phyloP scores from a whole-genome alignment of 306 rosid genomes.

The Trifolium pratense region DNA sequence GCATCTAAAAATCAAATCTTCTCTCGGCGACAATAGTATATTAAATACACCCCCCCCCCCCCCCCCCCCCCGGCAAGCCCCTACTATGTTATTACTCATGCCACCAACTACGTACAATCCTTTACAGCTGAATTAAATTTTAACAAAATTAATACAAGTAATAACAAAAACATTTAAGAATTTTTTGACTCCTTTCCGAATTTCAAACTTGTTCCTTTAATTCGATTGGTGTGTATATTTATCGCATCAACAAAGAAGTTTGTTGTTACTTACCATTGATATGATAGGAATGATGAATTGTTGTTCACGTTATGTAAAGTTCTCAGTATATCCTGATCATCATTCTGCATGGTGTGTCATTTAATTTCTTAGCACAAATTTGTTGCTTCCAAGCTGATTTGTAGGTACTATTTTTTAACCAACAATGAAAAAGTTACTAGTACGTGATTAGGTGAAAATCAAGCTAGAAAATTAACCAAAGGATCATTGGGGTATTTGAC shows the following conservation, averaged over 20 bases:
- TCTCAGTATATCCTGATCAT: neutral
- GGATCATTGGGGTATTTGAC: slow-evolving; percentile 23
- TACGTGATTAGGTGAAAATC: slow-evolving; percentile 7
- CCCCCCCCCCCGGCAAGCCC: slow-evolving; percentile 3
- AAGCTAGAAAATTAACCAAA: neutral
- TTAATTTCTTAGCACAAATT: neutral
- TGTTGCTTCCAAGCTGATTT: neutral
- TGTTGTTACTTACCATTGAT: slow-evolving; percentile 3
- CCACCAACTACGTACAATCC: slow-evolving; percentile 43
- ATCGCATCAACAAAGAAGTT: slow-evolving; percentile 25
- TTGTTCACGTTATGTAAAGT: slow-evolving; percentile 29
- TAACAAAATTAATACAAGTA: neutral
- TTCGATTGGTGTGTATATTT: slow-evolving; percentile 29
- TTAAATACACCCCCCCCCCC: slow-evolving; percentile 30
- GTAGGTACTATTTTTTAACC: neutral
- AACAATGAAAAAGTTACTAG: neutral
- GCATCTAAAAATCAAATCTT: no score
- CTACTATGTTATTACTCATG: slow-evolving; percentile 21
- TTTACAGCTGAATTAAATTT: slow-evolving; percentile 33
- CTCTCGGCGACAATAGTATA: no score
- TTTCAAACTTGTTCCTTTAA: slow-evolving; percentile 24
- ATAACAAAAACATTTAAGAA: neutral
- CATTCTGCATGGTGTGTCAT: neutral
- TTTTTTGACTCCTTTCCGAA: neutral
- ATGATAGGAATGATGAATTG: slow-evolving; percentile 7